Percentiles rank a stretch among this genome's conserved stretches.
phyloP scores from a whole-genome alignment of 768 basidiomycete genomes.

The Mrakia hoshinonis region DNA sequence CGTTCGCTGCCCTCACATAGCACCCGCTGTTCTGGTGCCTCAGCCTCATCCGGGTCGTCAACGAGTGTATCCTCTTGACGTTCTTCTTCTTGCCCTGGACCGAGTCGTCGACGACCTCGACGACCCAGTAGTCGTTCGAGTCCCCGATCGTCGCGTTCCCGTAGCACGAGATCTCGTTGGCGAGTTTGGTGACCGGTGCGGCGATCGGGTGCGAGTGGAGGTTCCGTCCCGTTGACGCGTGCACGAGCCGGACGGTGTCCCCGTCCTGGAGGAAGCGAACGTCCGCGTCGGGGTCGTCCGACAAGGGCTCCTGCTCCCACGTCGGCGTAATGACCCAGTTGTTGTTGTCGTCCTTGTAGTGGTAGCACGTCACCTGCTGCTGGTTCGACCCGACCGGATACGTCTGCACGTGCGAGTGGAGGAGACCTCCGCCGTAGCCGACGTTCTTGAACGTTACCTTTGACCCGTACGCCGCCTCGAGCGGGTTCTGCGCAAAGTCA shows the following conservation, averaged over 20 bases:
- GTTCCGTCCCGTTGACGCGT: slow-evolving; percentile 74
- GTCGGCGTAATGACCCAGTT: slow-evolving; percentile 71
- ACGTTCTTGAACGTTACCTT: slow-evolving; percentile 90
- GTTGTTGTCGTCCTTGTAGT: slow-evolving; percentile 99
- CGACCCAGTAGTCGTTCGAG: slow-evolving; percentile 75
- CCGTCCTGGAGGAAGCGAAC: slow-evolving; percentile 66
- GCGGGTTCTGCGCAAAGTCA: slow-evolving; percentile 81
- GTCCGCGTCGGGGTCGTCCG: slow-evolving; percentile 43
- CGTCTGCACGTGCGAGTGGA: slow-evolving; percentile 95
- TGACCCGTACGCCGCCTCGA: slow-evolving; percentile 84
- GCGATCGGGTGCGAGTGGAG: slow-evolving; percentile 82
- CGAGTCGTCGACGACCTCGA: slow-evolving; percentile 86
- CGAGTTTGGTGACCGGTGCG: slow-evolving; percentile 79
- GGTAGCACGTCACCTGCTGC: slow-evolving; percentile 97
- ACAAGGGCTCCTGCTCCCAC: slow-evolving; percentile 72
- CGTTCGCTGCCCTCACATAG: slow-evolving; percentile 81
- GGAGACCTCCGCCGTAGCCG: slow-evolving; percentile 91
- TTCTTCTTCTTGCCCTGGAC: slow-evolving; percentile 52
- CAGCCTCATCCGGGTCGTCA: slow-evolving; percentile 84
- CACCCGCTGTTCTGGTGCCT: slow-evolving; percentile 68
- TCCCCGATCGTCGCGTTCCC: slow-evolving; percentile 87
- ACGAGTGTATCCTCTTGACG: slow-evolving; percentile 62
- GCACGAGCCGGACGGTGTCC: slow-evolving; percentile 70
- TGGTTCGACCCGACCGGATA: slow-evolving; percentile 85
- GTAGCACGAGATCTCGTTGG: slow-evolving; percentile 88